Evolutionary conservation across 441 rosid genomes (phyloP).

Genomic region (Euphorbia celastroides): DNA sequence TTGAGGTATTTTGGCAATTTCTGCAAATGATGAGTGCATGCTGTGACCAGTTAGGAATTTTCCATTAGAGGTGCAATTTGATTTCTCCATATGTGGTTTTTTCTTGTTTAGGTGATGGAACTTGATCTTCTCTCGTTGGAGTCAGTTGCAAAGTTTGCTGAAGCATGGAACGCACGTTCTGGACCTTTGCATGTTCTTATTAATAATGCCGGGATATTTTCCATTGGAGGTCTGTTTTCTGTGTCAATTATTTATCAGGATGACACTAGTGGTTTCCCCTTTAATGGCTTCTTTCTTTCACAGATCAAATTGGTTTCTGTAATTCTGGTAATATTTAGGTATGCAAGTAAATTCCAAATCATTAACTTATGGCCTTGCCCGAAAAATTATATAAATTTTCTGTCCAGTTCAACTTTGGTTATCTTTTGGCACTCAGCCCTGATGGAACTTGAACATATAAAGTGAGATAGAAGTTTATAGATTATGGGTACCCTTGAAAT

Average conservation of each 20-base stretch:
- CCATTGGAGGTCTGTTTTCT: conserved; percentile 81
- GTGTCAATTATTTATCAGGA: not conserved
- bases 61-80: not conserved
- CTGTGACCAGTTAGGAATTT: not conserved
- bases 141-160: conserved; percentile 72
- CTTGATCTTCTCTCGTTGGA: conserved; percentile 92
- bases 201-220: conserved; percentile 92
- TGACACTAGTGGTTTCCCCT: not conserved
- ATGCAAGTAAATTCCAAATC: not conserved
- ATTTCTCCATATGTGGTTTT: conserved; percentile 7
- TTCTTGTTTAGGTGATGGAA: conserved; percentile 69
- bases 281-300: not conserved
- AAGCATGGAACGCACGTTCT: conserved; percentile 66
- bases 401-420: not conserved
- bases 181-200: conserved; percentile 88
- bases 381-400: no score
- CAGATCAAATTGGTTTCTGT: no score
- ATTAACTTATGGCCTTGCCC: not conserved
- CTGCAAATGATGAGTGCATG: not conserved
- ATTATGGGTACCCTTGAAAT: not conserved
- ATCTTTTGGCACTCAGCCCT: not conserved
- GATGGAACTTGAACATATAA: not conserved
- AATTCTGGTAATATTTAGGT: not conserved
- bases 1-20: conserved; percentile 43
- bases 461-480: not conserved